phyloP scores from a whole-genome alignment of 2,329 filamentous ascomycete species.

The Diaporthe longicolla region DNA sequence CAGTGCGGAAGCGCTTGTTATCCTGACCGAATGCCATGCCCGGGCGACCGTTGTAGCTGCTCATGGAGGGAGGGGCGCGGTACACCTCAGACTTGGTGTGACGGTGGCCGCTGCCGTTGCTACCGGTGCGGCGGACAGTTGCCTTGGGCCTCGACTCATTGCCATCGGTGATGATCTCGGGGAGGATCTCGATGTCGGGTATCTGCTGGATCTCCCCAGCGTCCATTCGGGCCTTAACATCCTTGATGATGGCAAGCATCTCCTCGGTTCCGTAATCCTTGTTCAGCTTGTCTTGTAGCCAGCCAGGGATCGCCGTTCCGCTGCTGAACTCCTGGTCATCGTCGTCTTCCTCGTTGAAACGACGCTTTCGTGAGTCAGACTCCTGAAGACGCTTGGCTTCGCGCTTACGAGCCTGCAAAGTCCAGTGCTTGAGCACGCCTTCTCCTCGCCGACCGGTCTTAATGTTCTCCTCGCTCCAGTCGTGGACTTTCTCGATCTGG shows the following conservation, averaged over 20 bases:
- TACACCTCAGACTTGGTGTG: conserved; percentile 44
- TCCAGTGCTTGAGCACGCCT: conserved; percentile 71
- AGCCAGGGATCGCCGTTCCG: conserved; percentile 61
- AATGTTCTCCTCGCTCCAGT: conserved; percentile 70
- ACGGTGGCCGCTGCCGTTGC: conserved; percentile 43
- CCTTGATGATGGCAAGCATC: conserved; percentile 63
- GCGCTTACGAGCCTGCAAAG: conserved; percentile 74
- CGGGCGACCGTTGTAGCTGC: conserved; percentile 32
- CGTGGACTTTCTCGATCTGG: conserved; percentile 74
- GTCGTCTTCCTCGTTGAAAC: conserved; percentile 47
- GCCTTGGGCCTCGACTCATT: conserved; percentile 44
- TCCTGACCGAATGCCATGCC: conserved; percentile 37
- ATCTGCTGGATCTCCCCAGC: conserved; percentile 60
- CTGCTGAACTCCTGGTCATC: conserved; percentile 53
- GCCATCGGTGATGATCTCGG: conserved; percentile 62
- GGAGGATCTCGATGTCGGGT: conserved; percentile 72
- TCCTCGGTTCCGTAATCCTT: conserved; percentile 62
- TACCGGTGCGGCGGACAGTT: conserved; percentile 44
- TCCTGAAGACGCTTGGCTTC: conserved; percentile 69
- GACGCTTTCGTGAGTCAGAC: conserved; percentile 47
- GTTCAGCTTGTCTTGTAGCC: conserved; percentile 63
- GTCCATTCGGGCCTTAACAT: conserved; percentile 62
- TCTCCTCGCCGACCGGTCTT: conserved; percentile 37
- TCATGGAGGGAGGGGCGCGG: conserved; percentile 45
- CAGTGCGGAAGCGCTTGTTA: conserved; percentile 39